phyloP scores from a whole-genome alignment of 345 rosid genomes.

The Physaria fendleri region DNA sequence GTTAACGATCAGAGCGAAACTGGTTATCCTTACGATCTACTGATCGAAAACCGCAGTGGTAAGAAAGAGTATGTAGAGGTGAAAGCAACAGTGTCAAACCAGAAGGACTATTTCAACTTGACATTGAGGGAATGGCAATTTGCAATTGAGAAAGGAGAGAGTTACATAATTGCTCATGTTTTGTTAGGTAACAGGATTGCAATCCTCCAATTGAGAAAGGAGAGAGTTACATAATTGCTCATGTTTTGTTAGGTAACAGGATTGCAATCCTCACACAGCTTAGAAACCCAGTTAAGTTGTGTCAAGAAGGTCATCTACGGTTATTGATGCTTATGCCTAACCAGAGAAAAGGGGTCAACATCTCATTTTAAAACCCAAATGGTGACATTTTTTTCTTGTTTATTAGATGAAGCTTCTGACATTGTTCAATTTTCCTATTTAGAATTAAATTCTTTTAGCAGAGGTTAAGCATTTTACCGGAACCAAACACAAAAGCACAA shows the following conservation, averaged over 20 bases:
- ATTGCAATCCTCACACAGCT: constrained; percentile 46
- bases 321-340: constrained; percentile 68
- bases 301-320: constrained; percentile 58
- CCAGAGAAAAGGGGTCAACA: constrained; percentile 25
- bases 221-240: constrained; percentile 54
- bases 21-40: constrained; percentile 73
- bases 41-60: constrained; percentile 32
- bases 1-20: constrained; percentile 69
- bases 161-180: constrained; percentile 61
- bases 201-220: too few species aligned
- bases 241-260: constrained; percentile 48
- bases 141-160: constrained; percentile 54
- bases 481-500: too few species aligned
- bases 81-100: constrained; percentile 64
- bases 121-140: constrained; percentile 81
- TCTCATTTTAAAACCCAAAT: constrained; percentile 7
- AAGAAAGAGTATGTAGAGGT: constrained; percentile 63
- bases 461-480: not conserved
- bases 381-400: not conserved
- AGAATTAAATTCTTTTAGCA: not conserved
- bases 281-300: constrained; percentile 59
- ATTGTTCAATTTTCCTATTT: not conserved
- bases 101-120: constrained; percentile 76
- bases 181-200: constrained; percentile 47
- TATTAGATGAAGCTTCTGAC: not conserved